These are phyloP conservation scores for Paraphoma chrysanthemicola DNA, from an alignment of 2,329 filamentous ascomycete genomes.

Conservation along the genomic window DNA sequence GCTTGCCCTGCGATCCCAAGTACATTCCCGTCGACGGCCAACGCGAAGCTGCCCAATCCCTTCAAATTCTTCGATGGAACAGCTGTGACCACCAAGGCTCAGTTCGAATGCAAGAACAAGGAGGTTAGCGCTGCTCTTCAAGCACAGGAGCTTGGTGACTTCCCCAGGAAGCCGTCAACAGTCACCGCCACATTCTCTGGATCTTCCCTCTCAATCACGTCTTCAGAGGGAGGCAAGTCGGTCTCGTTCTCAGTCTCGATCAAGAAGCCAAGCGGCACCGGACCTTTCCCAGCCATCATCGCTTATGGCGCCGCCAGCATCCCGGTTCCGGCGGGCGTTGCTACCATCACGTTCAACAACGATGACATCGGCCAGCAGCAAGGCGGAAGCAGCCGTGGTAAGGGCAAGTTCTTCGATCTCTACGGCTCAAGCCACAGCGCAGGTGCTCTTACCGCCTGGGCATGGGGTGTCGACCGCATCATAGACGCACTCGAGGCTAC, in stretches of 20 bases:
- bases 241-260: conserved; percentile 47
- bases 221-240: conserved; percentile 42
- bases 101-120: conserved; percentile 47
- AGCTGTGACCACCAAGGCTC: conserved; percentile 41
- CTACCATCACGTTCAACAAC: conserved; percentile 66
- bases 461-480: conserved; percentile 67
- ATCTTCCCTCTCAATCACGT: conserved; percentile 44
- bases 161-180: conserved; percentile 44
- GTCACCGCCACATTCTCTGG: conserved; percentile 42
- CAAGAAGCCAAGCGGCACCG: conserved; percentile 51
- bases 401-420: conserved; percentile 66
- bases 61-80: conserved; percentile 48
- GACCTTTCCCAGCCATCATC: conserved; percentile 65
- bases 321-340: conserved; percentile 62
- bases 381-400: conserved; percentile 56
- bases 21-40: conserved; percentile 36
- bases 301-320: conserved; percentile 63
- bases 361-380: conserved; percentile 63
- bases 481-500: conserved; percentile 65
- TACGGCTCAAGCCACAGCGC: conserved; percentile 64
- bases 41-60: conserved; percentile 46
- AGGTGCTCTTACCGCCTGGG: conserved; percentile 67
- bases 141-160: conserved; percentile 46
- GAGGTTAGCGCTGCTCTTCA: conserved; percentile 47
- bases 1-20: conserved; percentile 36